phyloP scores from a whole-genome alignment of 2,329 filamentous ascomycete genomes.

The Trichophyton verrucosum region DNA sequence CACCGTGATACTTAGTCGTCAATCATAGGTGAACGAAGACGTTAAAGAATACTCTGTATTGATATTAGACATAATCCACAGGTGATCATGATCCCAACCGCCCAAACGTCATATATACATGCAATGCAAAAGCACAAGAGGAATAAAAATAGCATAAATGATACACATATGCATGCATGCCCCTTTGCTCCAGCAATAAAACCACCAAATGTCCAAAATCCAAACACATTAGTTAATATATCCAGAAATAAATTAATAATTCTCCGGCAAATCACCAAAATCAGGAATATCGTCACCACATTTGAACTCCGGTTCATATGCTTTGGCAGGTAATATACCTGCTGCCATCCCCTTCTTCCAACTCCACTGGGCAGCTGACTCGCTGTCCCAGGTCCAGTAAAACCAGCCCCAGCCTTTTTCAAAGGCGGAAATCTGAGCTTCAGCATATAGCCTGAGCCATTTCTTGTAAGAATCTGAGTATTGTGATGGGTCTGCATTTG shows the following conservation, averaged over 20 bases:
- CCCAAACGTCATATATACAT: too few relatives aligned
- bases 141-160: neutral
- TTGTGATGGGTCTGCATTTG: constrained; percentile 57
- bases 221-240: neutral
- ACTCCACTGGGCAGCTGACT: constrained; percentile 78
- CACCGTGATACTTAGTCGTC: too few relatives aligned
- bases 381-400: constrained; percentile 98
- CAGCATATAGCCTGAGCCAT: constrained; percentile 79
- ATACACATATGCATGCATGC: neutral
- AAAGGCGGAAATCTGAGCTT: constrained; percentile 92
- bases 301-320: constrained; percentile 57
- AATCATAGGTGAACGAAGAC: too few relatives aligned
- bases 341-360: constrained; percentile 57
- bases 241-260: constrained; percentile 22
- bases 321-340: constrained; percentile 66
- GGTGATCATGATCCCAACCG: too few relatives aligned
- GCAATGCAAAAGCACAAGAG: too few relatives aligned
- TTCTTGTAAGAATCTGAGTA: constrained; percentile 69
- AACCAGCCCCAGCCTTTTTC: constrained; percentile 95
- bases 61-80: too few relatives aligned
- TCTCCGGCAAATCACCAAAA: constrained; percentile 33
- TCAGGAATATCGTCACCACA: constrained; percentile 42
- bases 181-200: neutral
- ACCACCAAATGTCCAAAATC: neutral
- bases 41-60: too few relatives aligned